Base-by-base conservation (phyloP, 306 rosid species). In the Begonia loranthoides region DNA sequence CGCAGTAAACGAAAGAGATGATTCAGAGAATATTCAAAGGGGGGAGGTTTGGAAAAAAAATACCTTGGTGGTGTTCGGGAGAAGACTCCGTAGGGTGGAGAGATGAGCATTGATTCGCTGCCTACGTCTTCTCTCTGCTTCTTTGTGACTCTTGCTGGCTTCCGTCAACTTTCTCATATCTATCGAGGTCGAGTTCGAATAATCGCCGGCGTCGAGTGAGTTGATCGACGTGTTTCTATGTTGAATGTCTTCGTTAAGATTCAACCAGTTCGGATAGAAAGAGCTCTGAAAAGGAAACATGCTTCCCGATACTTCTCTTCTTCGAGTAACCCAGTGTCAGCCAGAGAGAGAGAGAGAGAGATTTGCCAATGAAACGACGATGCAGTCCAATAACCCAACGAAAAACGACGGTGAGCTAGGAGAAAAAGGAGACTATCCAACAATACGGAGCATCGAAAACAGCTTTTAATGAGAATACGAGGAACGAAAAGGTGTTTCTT, bases 71-170 rank as follows among this genome's bases (percentile, higher is more conserved):
- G 87, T 36, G 66, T 65, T 75, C 6, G 95, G 97, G 34, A 89
- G 87, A 55, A 89, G 87, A 48, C 93, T 55, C 12, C 97, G 93
- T 5, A 89, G 77, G 46, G 89, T 79, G 56, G 89, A 69, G 73
- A 89, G 88, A 60, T 84, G 97, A 52, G 80, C 56, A 65, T 89
- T 89, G 87, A 84, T 89, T 62, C 97, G 66, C 62, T 84, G 90
- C 62, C 97, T 64, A 73, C 97, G 95, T 60, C 89, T 77, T 68
- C 93, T 84, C 73, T 89, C 97, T 1, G 95, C 89, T 58, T 89
- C 97, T 76, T 83, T 82, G 67, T 84, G 97, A 60, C 90, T 89
- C 69, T 58, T 73, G 56, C 93, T 79, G 10, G 87, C 80, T 57
- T 72, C 86, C 12, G 64, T 60, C 15, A 82, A 81, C 52, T 69